These are phyloP conservation scores for Neoarthrinium moseri DNA, from an alignment of 2,329 filamentous ascomycete species.

Conservation along the genomic window DNA sequence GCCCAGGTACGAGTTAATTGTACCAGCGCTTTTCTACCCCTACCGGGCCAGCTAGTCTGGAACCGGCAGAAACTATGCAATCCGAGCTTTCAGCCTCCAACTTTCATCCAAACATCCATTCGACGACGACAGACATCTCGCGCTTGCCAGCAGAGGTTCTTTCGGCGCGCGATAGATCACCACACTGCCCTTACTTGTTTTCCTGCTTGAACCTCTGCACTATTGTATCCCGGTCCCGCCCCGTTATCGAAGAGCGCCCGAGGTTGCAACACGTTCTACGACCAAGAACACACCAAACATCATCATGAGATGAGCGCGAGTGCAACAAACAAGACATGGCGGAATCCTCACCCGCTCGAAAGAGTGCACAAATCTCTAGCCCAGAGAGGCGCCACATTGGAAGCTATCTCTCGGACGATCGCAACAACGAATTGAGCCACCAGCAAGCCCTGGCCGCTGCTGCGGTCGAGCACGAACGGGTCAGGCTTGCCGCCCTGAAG, in stretches of 20 bases:
- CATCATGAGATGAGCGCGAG: conserved; percentile 17
- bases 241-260: not conserved
- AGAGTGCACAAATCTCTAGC: conserved; percentile 36
- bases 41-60: not conserved
- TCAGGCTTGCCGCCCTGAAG: conserved; percentile 41
- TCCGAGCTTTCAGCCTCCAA: conserved; percentile 4
- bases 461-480: conserved; percentile 63
- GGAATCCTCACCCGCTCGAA: conserved; percentile 36
- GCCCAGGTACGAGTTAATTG: no score
- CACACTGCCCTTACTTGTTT: no score
- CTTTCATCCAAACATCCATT: conserved; percentile 1
- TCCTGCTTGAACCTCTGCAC: no score
- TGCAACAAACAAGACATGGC: conserved; percentile 33
- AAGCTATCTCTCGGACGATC: conserved; percentile 59
- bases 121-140: not conserved
- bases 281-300: not conserved
- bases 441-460: conserved; percentile 65
- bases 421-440: conserved; percentile 63
- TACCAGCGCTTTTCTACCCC: no score
- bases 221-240: no score
- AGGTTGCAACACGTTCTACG: not conserved
- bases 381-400: conserved; percentile 50
- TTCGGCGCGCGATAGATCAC: not conserved
- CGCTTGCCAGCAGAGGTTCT: not conserved
- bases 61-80: conserved; percentile 7